phyloP scores from a whole-genome alignment of 352 stramenopile species.

The Phytophthora boehmeriae region DNA sequence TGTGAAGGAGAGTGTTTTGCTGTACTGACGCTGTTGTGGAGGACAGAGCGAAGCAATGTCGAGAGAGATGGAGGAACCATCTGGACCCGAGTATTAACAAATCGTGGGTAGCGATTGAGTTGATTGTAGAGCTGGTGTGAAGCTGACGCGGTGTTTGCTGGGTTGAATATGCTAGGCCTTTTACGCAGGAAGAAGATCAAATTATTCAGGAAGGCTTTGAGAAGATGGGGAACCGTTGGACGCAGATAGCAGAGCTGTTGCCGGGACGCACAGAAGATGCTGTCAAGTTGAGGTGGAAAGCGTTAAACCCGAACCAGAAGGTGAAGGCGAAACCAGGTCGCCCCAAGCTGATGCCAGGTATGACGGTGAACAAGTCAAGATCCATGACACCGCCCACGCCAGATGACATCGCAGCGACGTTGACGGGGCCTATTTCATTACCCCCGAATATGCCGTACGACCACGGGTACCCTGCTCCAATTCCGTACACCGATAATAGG shows the following conservation, averaged over 20 bases:
- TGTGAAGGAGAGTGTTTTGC: conserved; percentile 6
- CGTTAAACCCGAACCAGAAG: conserved; percentile 67
- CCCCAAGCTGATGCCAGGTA: conserved; percentile 61
- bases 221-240: conserved; percentile 95
- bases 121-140: background rate
- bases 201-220: conserved; percentile 92
- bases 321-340: conserved; percentile 63
- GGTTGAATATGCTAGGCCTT: conserved; percentile 64
- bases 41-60: conserved; percentile 93
- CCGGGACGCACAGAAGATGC: conserved; percentile 88
- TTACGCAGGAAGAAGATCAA: conserved; percentile 93
- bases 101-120: conserved; percentile 40
- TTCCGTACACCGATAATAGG: conserved; percentile 28
- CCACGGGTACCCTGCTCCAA: conserved; percentile 20
- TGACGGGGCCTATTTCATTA: conserved; percentile 45
- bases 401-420: conserved; percentile 56
- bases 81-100: conserved; percentile 94
- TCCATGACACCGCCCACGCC: conserved; percentile 52
- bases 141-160: conserved; percentile 11
- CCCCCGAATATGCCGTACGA: conserved; percentile 24
- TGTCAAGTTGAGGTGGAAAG: conserved; percentile 87
- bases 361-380: conserved; percentile 53
- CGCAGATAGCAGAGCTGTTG: conserved; percentile 90
- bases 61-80: conserved; percentile 96
- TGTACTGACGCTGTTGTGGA: conserved; percentile 36